Percentiles rank a stretch among this genome's conserved stretches.
These are phyloP conservation scores for Camellia japonica DNA, from an alignment of 148 eudicot species.

Conservation along the genomic window DNA sequence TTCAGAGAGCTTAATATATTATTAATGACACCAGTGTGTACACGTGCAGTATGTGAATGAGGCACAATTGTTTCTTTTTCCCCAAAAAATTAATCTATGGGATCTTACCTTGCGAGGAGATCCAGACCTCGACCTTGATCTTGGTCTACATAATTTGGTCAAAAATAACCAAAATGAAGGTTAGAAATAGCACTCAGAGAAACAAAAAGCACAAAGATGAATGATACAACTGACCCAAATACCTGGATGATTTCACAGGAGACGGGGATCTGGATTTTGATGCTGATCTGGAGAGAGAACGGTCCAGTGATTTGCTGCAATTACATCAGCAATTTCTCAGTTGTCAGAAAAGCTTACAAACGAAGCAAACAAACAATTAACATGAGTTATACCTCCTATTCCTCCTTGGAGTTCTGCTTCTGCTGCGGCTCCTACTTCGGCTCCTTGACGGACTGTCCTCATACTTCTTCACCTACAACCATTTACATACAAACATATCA, in stretches of 20 bases:
- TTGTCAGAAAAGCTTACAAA: neutral
- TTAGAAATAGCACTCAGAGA: neutral
- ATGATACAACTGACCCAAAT: slow-evolving; percentile 3
- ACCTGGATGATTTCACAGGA: slow-evolving; percentile 78
- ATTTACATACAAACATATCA: neutral
- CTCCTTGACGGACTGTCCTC: slow-evolving; percentile 75
- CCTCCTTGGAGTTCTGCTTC: slow-evolving; percentile 62
- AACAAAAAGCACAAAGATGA: neutral
- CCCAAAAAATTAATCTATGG: neutral
- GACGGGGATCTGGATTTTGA: slow-evolving; percentile 74
- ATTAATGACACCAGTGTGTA: neutral
- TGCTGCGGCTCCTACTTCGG: slow-evolving; percentile 51
- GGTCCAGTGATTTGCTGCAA: slow-evolving; percentile 60
- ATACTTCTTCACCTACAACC: slow-evolving; percentile 55
- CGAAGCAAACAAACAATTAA: neutral
- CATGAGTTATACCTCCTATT: slow-evolving; percentile 48
- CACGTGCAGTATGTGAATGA: neutral
- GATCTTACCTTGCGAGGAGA: slow-evolving; percentile 28
- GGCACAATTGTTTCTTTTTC: neutral
- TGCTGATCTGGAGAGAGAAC: slow-evolving; percentile 68
- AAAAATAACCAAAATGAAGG: neutral
- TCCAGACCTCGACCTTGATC: slow-evolving; percentile 25
- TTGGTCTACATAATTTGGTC: slow-evolving; percentile 21
- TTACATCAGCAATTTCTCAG: slow-evolving; percentile 9
- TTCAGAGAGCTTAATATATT: neutral